phyloP scores from a whole-genome alignment of 2,329 filamentous ascomycete species.

The Cladosporium sp. region DNA sequence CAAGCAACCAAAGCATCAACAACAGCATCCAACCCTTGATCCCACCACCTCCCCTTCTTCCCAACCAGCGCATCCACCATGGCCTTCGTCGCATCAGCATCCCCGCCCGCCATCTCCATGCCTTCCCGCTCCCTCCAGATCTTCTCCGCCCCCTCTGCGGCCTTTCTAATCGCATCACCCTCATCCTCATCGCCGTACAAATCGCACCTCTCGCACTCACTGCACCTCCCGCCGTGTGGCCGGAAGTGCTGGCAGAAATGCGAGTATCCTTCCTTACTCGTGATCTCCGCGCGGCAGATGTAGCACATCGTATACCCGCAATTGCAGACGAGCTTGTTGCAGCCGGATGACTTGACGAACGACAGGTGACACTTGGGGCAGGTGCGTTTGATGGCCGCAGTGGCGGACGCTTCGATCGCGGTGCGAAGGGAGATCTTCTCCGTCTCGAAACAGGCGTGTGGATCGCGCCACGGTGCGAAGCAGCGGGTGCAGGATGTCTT shows the following conservation, averaged over 20 bases:
- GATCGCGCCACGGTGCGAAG: constrained; percentile 76
- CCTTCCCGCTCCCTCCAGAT: constrained; percentile 43
- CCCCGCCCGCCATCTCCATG: constrained; percentile 14
- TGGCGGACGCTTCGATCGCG: constrained; percentile 89
- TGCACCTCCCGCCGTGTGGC: constrained; percentile 70
- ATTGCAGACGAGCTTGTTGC: constrained; percentile 93
- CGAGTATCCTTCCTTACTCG: constrained; percentile 68
- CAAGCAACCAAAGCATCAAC: constrained; percentile 20
- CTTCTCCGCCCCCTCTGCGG: constrained; percentile 41
- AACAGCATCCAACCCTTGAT: constrained; percentile 21
- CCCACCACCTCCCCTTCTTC: constrained; percentile 16
- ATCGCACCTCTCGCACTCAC: constrained; percentile 64
- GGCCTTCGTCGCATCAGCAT: constrained; percentile 14
- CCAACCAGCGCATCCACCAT: constrained; percentile 24
- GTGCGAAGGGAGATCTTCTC: constrained; percentile 77
- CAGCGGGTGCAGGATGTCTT: constrained; percentile 78
- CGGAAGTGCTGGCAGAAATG: constrained; percentile 98
- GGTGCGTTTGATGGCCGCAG: constrained; percentile 88
- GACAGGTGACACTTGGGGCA: constrained; percentile 87
- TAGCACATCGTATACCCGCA: constrained; percentile 99
- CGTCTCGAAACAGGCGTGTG: constrained; percentile 86
- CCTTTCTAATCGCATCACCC: constrained; percentile 37
- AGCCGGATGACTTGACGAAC: constrained; percentile 90
- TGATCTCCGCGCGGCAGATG: constrained; percentile 66
- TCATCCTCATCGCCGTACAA: constrained; percentile 48